These are phyloP conservation scores for Blastomyces emzantsi DNA, from an alignment of 2,329 filamentous ascomycete genomes.

Conservation along the genomic window DNA sequence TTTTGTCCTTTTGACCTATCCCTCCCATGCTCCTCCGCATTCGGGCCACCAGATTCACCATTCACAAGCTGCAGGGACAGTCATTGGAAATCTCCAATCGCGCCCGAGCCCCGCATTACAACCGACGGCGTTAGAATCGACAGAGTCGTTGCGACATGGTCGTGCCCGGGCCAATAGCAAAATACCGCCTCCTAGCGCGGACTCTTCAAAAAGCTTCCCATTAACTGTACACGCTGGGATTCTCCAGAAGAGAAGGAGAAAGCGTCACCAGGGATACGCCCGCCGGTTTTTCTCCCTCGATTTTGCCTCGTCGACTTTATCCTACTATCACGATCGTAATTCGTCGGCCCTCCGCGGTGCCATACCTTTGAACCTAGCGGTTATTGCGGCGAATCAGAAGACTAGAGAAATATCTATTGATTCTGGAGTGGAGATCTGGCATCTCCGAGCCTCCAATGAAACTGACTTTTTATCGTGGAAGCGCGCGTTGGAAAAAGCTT, in stretches of 20 bases:
- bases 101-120: constrained; percentile 32
- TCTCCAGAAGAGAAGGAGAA: constrained; percentile 80
- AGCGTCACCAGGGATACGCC: constrained; percentile 89
- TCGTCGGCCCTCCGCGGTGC: constrained; percentile 87
- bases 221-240: constrained; percentile 69
- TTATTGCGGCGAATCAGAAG: constrained; percentile 80
- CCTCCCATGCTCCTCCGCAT: constrained; percentile 53
- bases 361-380: constrained; percentile 83
- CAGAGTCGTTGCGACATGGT: constrained; percentile 41
- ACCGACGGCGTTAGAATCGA: constrained; percentile 39
- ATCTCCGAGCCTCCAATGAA: constrained; percentile 70
- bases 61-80: constrained; percentile 41
- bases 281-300: constrained; percentile 93
- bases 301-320: constrained; percentile 86
- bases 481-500: constrained; percentile 71
- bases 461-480: constrained; percentile 88
- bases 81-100: neutral
- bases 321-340: constrained; percentile 92
- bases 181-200: constrained; percentile 19
- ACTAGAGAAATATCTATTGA: constrained; percentile 91
- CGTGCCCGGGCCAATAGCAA: constrained; percentile 15
- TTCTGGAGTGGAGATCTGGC: constrained; percentile 95
- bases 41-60: constrained; percentile 41
- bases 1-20: constrained; percentile 89
- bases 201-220: constrained; percentile 22